Conservation (phyloP, 2,329 filamentous ascomycete genomes). For the Venturia carpophila region DNA sequence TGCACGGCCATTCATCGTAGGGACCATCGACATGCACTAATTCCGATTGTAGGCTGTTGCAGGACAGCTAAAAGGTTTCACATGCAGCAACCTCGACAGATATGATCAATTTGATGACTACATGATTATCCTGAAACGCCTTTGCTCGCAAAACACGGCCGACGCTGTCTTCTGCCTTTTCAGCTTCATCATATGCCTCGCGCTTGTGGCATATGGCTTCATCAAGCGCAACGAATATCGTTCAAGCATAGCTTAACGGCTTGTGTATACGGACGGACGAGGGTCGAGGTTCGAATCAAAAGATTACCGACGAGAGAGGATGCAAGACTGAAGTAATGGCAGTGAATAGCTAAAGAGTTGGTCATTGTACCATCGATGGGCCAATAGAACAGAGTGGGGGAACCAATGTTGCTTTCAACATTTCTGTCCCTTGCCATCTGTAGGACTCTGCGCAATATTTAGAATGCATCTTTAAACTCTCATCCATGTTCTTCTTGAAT, state of each 20-base stretch:
- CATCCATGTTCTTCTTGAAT: too few relatives aligned
- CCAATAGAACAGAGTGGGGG: not conserved
- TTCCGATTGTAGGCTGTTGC: not conserved
- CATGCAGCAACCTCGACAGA: not conserved
- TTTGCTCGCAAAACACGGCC: not conserved
- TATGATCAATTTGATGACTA: not conserved
- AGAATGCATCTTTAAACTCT: too few relatives aligned
- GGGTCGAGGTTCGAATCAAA: not conserved
- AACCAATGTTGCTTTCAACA: not conserved
- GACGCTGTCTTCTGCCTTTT: not conserved
- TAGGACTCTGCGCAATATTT: not conserved
- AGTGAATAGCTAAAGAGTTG: not conserved
- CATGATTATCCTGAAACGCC: not conserved
- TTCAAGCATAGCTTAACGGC: not conserved
- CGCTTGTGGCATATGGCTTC: not conserved
- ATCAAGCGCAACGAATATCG: conserved; percentile 5
- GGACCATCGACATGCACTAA: not conserved
- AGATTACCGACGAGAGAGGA: not conserved
- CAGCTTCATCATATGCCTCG: not conserved
- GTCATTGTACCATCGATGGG: not conserved
- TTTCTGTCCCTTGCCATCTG: not conserved
- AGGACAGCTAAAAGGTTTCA: not conserved
- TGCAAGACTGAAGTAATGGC: not conserved
- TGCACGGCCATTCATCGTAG: not conserved
- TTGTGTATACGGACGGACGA: not conserved